Conservation (phyloP, 73 alveolate genomes). For the Paramecium sexaurelia region DNA sequence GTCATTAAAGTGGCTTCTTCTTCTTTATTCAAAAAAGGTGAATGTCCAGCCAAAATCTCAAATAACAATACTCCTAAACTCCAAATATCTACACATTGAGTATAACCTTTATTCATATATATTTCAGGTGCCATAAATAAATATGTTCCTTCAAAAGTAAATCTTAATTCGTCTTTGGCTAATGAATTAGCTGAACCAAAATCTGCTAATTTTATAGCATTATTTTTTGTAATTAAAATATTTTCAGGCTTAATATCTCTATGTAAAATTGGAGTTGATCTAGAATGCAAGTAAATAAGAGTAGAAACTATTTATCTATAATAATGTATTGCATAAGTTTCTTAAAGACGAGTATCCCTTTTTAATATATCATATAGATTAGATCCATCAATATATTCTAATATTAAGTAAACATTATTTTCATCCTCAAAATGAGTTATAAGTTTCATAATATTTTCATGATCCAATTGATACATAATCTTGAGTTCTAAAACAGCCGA, state of each 20-base stretch:
- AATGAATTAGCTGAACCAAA: constrained; percentile 92
- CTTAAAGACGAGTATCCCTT: constrained; percentile 81
- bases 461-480: constrained; percentile 78
- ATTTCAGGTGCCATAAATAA: constrained; percentile 73
- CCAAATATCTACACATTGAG: constrained; percentile 89
- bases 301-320: constrained; percentile 89
- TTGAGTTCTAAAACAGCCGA: constrained; percentile 78
- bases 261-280: constrained; percentile 89
- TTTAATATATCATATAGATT: constrained; percentile 65
- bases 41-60: constrained; percentile 88
- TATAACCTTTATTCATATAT: constrained; percentile 82
- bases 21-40: constrained; percentile 79
- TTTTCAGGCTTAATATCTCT: constrained; percentile 95
- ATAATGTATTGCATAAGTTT: constrained; percentile 79
- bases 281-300: constrained; percentile 84
- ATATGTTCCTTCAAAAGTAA: constrained; percentile 90
- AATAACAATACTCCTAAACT: constrained; percentile 90
- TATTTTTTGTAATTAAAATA: constrained; percentile 81
- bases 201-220: constrained; percentile 86
- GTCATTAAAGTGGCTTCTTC: neutral
- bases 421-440: constrained; percentile 86
- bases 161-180: constrained; percentile 66
- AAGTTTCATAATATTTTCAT: constrained; percentile 80
- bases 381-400: constrained; percentile 88
- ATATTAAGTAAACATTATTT: constrained; percentile 75